These are phyloP conservation scores for Tarenaya hassleriana DNA, from an alignment of 345 rosid genomes.

Conservation along the genomic window DNA sequence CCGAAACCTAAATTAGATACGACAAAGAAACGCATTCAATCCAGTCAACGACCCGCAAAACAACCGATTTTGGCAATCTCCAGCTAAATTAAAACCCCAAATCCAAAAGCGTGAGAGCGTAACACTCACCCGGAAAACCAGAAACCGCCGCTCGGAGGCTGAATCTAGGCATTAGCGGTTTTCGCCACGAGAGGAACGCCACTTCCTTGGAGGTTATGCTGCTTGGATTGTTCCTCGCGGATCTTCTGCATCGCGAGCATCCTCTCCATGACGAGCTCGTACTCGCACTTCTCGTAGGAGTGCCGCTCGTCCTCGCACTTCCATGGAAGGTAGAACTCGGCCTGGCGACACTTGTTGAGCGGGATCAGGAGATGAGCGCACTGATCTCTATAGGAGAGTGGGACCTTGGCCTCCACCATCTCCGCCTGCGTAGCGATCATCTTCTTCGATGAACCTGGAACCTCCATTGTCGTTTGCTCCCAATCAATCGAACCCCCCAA, in stretches of 20 bases:
- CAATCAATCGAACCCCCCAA: slow-evolving; percentile 22
- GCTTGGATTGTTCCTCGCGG: slow-evolving; percentile 69
- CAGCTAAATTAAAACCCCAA: no score
- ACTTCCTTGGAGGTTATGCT: slow-evolving; percentile 32
- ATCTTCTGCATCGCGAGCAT: slow-evolving; percentile 99
- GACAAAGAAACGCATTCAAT: background rate
- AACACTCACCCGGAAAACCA: slow-evolving; percentile 28
- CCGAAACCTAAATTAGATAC: slow-evolving; percentile 17
- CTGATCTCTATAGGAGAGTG: slow-evolving; percentile 82
- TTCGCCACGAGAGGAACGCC: slow-evolving; percentile 71
- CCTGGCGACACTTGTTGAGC: slow-evolving; percentile 91
- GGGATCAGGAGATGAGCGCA: slow-evolving; percentile 95
- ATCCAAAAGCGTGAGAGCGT: background rate
- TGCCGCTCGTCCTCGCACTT: slow-evolving; percentile 96
- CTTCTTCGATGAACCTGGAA: slow-evolving; percentile 85
- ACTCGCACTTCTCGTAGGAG: slow-evolving; percentile 89
- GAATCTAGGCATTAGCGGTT: slow-evolving; percentile 67
- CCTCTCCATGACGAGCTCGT: slow-evolving; percentile 98
- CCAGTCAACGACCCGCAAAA: slow-evolving; percentile 4
- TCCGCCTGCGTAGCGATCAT: slow-evolving; percentile 96
- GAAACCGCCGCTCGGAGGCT: slow-evolving; percentile 15
- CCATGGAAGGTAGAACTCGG: slow-evolving; percentile 95
- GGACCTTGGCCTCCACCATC: slow-evolving; percentile 80
- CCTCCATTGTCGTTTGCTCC: slow-evolving; percentile 49
- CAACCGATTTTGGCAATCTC: background rate